A percentile compares a stretch with the other conserved stretches of the same genome.
phyloP scores from a whole-genome alignment of 768 basidiomycete species.

The Pisolithus marmoratus region DNA sequence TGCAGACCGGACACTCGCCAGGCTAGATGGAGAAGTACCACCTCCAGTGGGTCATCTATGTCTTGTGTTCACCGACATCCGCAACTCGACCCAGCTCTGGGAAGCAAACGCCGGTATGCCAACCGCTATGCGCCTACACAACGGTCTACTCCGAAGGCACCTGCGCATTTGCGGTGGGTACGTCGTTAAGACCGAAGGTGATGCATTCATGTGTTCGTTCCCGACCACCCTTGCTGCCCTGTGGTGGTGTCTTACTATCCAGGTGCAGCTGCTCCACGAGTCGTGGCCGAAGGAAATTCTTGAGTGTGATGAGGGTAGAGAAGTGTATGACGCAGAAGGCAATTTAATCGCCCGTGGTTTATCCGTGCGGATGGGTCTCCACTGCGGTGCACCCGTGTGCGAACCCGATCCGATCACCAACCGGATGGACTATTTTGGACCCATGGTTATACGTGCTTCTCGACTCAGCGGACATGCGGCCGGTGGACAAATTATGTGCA shows the following conservation, averaged over 20 bases:
- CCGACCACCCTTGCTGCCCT: slow-evolving; percentile 80
- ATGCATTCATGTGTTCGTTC: slow-evolving; percentile 98
- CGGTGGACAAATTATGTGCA: slow-evolving; percentile 93
- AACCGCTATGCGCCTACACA: slow-evolving; percentile 87
- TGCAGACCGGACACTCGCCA: slow-evolving; percentile 50
- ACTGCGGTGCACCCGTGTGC: slow-evolving; percentile 85
- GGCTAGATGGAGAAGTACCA: slow-evolving; percentile 72
- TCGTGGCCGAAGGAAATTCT: slow-evolving; percentile 92
- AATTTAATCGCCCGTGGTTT: slow-evolving; percentile 78
- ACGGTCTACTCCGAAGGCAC: slow-evolving; percentile 76
- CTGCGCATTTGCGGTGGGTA: slow-evolving; percentile 91
- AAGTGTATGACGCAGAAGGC: slow-evolving; percentile 61
- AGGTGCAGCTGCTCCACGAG: slow-evolving; percentile 72
- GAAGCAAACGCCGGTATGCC: slow-evolving; percentile 95
- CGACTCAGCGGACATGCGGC: slow-evolving; percentile 77
- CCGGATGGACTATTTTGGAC: slow-evolving; percentile 98
- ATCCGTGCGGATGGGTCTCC: slow-evolving; percentile 96
- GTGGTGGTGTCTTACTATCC: slow-evolving; percentile 87
- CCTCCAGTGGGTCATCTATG: slow-evolving; percentile 85
- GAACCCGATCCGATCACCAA: slow-evolving; percentile 87
- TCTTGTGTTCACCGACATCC: slow-evolving; percentile 96
- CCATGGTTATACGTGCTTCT: slow-evolving; percentile 91
- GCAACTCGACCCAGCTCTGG: slow-evolving; percentile 95
- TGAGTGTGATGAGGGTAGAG: slow-evolving; percentile 86
- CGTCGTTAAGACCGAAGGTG: slow-evolving; percentile 99